phyloP scores from a whole-genome alignment of 768 basidiomycete species.

The Boletus speciosus region DNA sequence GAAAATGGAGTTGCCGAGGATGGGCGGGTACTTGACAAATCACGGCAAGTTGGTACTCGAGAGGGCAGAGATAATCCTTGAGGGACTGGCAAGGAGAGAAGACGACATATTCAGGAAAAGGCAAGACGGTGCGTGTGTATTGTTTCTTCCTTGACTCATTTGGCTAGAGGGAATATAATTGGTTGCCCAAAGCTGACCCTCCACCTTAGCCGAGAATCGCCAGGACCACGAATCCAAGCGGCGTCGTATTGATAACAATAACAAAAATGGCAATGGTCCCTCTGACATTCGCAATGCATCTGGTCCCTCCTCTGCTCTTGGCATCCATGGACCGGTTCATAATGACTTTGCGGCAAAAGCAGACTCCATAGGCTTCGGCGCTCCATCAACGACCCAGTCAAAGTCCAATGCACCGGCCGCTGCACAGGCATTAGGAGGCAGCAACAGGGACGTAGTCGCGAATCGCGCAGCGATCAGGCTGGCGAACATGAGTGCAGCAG shows the following conservation, averaged over 20 bases:
- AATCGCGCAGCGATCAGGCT: slow-evolving; percentile 88
- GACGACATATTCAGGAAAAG: slow-evolving; percentile 93
- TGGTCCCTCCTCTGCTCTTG: slow-evolving; percentile 31
- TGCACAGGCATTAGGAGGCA: slow-evolving; percentile 72
- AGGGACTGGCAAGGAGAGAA: slow-evolving; percentile 90
- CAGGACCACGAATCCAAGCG: slow-evolving; percentile 91
- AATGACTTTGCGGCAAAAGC: slow-evolving; percentile 73
- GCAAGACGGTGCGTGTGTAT: slow-evolving; percentile 74
- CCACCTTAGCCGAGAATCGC: slow-evolving; percentile 76
- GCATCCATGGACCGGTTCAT: slow-evolving; percentile 31
- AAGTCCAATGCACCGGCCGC: slow-evolving; percentile 56
- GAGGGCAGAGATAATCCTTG: slow-evolving; percentile 90
- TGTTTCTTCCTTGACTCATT: slow-evolving; percentile 7
- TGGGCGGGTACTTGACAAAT: slow-evolving; percentile 97
- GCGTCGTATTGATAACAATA: slow-evolving; percentile 56
- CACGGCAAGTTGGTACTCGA: slow-evolving; percentile 84
- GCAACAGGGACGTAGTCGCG: slow-evolving; percentile 87
- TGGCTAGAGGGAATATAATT: slow-evolving; percentile 2
- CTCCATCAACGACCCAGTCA: slow-evolving; percentile 55
- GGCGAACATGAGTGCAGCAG: slow-evolving; percentile 96
- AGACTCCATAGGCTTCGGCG: slow-evolving; percentile 75
- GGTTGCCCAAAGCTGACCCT: slow-evolving; percentile 13
- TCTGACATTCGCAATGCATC: slow-evolving; percentile 28
- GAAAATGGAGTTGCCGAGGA: slow-evolving; percentile 87
- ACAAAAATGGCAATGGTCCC: slow-evolving; percentile 43